These are phyloP conservation scores for Syncephalastrum racemosum DNA, from an alignment of 371 early-diverging fungal genomes.

Conservation along the genomic window DNA sequence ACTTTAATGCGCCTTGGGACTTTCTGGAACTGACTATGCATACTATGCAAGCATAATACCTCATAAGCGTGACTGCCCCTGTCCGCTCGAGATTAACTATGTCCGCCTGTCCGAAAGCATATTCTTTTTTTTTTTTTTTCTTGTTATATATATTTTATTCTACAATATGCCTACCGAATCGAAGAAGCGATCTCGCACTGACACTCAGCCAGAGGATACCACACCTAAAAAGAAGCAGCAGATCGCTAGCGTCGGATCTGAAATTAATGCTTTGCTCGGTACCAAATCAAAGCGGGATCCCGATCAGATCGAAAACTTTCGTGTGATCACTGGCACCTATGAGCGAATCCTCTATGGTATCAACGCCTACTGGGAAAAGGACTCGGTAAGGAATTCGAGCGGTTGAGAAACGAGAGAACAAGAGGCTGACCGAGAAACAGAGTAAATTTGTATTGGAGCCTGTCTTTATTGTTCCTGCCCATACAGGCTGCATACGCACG, in stretches of 20 bases:
- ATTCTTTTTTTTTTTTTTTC: constrained; percentile 2
- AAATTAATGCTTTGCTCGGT: too few species aligned
- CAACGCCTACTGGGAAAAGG: constrained; percentile 57
- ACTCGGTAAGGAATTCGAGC: background rate
- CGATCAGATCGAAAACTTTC: constrained; percentile 49
- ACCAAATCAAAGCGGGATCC: constrained; percentile 9
- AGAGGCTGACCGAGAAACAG: too few species aligned
- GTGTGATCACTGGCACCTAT: constrained; percentile 89
- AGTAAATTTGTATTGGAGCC: constrained; percentile 53
- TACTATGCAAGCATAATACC: too few species aligned
- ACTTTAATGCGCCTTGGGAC: too few species aligned
- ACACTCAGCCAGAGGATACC: constrained; percentile 1
- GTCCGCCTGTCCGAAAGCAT: background rate
- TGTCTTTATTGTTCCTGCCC: constrained; percentile 93
- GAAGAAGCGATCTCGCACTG: constrained; percentile 20
- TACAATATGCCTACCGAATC: constrained; percentile 13
- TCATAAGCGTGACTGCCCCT: too few species aligned
- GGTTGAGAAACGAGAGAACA: too few species aligned
- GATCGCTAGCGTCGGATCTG: too few species aligned
- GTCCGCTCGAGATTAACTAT: too few species aligned
- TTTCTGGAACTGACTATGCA: too few species aligned
- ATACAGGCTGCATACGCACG: constrained; percentile 89
- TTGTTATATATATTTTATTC: constrained; percentile 2
- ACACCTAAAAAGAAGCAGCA: constrained; percentile 13
- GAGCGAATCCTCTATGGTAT: constrained; percentile 95